These are phyloP conservation scores for Tylopilus sp. DNA, from an alignment of 768 basidiomycete species.

Conservation along the genomic window DNA sequence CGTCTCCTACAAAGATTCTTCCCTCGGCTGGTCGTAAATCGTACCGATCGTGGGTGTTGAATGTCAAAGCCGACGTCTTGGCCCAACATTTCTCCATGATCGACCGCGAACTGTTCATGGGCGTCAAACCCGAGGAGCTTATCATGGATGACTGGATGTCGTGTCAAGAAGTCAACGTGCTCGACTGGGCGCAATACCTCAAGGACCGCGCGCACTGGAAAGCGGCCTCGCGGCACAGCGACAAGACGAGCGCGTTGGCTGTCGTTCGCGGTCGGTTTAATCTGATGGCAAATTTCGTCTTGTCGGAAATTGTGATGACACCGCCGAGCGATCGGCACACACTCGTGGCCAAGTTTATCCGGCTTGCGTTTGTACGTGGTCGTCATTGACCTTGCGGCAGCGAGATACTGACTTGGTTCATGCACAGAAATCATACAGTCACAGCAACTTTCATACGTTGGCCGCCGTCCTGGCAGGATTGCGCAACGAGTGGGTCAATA, in stretches of 20 bases:
- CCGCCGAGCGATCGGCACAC: conserved; percentile 58
- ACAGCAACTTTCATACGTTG: conserved; percentile 75
- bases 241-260: conserved; percentile 69
- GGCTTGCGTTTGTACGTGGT: conserved; percentile 73
- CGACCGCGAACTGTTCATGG: conserved; percentile 82
- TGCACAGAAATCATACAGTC: conserved; percentile 70
- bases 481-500: conserved; percentile 61
- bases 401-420: background rate
- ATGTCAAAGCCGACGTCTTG: conserved; percentile 54
- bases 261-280: conserved; percentile 82
- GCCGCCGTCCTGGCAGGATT: conserved; percentile 80
- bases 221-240: conserved; percentile 49
- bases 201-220: conserved; percentile 72
- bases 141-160: conserved; percentile 69
- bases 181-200: conserved; percentile 83
- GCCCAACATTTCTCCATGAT: conserved; percentile 84
- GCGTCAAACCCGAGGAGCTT: conserved; percentile 86
- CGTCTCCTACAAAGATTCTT: conserved; percentile 36
- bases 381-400: background rate
- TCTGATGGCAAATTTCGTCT: conserved; percentile 74
- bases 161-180: conserved; percentile 58
- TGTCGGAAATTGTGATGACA: conserved; percentile 78
- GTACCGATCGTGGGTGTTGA: conserved; percentile 73
- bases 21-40: conserved; percentile 37
- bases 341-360: conserved; percentile 76